Percentiles rank a stretch among this genome's conserved stretches.
Conservation (phyloP, 2,329 filamentous ascomycete species). For the Allantophomopsis lycopodina region DNA sequence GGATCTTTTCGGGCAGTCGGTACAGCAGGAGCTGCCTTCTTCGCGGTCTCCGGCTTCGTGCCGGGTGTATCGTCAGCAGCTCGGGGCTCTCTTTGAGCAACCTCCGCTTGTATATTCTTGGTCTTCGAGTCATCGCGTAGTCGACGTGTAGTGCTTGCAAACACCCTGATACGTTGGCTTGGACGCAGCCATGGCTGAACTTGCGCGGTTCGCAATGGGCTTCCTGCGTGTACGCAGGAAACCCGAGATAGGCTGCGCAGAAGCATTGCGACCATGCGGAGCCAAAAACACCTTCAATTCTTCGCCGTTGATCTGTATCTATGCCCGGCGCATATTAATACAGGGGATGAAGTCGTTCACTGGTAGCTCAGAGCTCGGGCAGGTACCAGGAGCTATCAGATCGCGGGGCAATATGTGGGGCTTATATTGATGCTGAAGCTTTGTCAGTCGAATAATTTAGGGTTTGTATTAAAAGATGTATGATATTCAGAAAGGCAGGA, state of each 20-base stretch:
- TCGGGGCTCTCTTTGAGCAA: slow-evolving; percentile 2
- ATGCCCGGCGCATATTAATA: too few relatives aligned
- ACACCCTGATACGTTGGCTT: slow-evolving; percentile 12
- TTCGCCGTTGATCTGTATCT: too few relatives aligned
- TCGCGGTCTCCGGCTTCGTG: slow-evolving; percentile 10
- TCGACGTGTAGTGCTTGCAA: slow-evolving; percentile 12
- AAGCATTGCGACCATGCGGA: slow-evolving; percentile 12
- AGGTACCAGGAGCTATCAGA: too few relatives aligned
- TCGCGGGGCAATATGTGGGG: too few relatives aligned
- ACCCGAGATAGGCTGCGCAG: slow-evolving; percentile 13
- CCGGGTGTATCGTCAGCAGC: slow-evolving; percentile 9
- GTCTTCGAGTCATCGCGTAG: neutral
- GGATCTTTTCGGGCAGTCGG: slow-evolving; percentile 29
- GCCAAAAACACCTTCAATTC: too few relatives aligned
- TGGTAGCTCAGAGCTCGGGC: too few relatives aligned
- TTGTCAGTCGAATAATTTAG: too few relatives aligned
- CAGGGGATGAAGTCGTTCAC: too few relatives aligned
- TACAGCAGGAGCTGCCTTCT: slow-evolving; percentile 7
- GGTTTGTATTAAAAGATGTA: too few relatives aligned
- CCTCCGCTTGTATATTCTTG: neutral
- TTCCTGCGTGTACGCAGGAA: slow-evolving; percentile 14
- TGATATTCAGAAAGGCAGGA: too few relatives aligned
- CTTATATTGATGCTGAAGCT: too few relatives aligned
- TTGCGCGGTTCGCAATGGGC: slow-evolving; percentile 5
- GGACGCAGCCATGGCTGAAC: slow-evolving; percentile 9